phyloP scores from a whole-genome alignment of 331 rosid genomes.

The Cydonia oblonga region DNA sequence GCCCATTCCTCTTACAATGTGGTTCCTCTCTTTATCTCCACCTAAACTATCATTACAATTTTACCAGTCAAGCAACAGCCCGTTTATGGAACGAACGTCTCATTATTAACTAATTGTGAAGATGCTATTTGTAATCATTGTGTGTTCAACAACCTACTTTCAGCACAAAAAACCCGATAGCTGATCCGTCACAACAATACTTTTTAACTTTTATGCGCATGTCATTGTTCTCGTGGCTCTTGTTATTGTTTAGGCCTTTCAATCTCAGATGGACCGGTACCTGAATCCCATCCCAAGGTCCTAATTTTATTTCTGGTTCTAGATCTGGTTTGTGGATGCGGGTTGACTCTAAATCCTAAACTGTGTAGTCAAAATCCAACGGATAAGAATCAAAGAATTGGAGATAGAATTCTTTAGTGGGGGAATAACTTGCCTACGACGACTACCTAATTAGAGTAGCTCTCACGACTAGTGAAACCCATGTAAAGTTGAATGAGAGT shows the following conservation, averaged over 20 bases:
- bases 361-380: background rate
- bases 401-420: background rate
- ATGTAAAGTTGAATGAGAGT: no score
- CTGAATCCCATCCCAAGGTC: background rate
- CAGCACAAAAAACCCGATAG: background rate
- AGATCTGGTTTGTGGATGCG: background rate
- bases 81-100: no score
- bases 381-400: background rate
- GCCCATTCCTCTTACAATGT: background rate
- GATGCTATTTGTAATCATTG: no score
- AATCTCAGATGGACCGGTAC: no score
- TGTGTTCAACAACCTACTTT: no score
- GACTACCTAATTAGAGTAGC: background rate
- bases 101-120: no score
- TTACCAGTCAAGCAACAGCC: background rate
- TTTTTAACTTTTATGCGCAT: background rate
- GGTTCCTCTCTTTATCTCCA: background rate
- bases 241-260: no score
- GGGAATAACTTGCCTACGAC: background rate
- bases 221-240: background rate
- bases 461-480: no score
- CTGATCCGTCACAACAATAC: background rate
- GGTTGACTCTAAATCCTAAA: background rate
- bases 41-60: background rate
- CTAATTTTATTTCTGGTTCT: background rate